A percentile compares a stretch with the other conserved stretches of the same genome.
phyloP scores from a whole-genome alignment of 169 alveolate genomes.

The Amoebophrya sp. region DNA sequence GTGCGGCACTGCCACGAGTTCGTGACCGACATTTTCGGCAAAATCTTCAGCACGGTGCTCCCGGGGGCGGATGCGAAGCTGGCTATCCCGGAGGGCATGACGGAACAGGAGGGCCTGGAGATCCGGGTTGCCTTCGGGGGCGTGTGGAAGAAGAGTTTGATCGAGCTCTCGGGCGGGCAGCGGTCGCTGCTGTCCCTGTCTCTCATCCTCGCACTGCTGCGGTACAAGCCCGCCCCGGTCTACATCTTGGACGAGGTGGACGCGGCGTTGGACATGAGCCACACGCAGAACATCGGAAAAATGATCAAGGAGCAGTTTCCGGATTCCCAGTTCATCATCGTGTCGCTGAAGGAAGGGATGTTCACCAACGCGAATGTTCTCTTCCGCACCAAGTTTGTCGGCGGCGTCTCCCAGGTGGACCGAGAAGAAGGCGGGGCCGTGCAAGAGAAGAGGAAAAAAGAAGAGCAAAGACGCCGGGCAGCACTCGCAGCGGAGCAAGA shows the following conservation, averaged over 20 bases:
- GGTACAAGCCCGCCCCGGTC: constrained; percentile 93
- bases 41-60: constrained; percentile 84
- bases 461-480: no score
- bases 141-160: constrained; percentile 84
- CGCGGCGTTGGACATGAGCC: constrained; percentile 97
- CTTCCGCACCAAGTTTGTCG: constrained; percentile 55
- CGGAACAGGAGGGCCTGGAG: constrained; percentile 64
- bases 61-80: constrained; percentile 89
- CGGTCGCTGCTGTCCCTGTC: constrained; percentile 91
- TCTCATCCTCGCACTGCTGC: constrained; percentile 90
- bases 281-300: constrained; percentile 93
- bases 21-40: constrained; percentile 82
- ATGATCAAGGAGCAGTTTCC: constrained; percentile 95
- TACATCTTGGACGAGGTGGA: constrained; percentile 99
- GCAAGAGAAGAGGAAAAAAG: not conserved
- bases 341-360: constrained; percentile 96
- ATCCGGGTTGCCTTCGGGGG: constrained; percentile 56
- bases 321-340: constrained; percentile 85
- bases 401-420: not conserved
- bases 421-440: not conserved
- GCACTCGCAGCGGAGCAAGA: no score
- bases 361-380: constrained; percentile 94
- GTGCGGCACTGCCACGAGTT: constrained; percentile 60
- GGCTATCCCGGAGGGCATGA: constrained; percentile 65
- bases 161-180: constrained; percentile 61